A percentile compares a stretch with the other conserved stretches of the same genome.
These are phyloP conservation scores for Didymella arachidicola DNA, from an alignment of 2,329 filamentous ascomycete genomes.

Conservation along the genomic window DNA sequence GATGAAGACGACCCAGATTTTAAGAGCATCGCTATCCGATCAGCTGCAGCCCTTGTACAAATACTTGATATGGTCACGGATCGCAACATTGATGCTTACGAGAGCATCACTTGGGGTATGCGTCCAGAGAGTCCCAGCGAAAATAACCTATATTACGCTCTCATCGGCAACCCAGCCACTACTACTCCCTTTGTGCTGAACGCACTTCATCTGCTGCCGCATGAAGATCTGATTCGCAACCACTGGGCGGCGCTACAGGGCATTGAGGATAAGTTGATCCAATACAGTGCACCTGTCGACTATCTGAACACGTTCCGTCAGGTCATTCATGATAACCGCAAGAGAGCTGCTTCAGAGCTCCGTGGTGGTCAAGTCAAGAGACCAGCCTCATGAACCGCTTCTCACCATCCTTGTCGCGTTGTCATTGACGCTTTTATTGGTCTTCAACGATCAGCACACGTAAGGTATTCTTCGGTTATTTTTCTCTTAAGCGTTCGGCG, in stretches of 20 bases:
- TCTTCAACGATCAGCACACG: slow-evolving; percentile 1
- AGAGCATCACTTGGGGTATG: slow-evolving; percentile 39
- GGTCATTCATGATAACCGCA: slow-evolving; percentile 43
- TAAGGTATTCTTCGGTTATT: slow-evolving; percentile 11
- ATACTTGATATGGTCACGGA: slow-evolving; percentile 46
- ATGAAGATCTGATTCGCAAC: slow-evolving; percentile 42
- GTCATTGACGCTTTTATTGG: slow-evolving; percentile 2
- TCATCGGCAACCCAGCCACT: slow-evolving; percentile 36
- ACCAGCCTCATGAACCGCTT: slow-evolving; percentile 21
- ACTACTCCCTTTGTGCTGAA: slow-evolving; percentile 38
- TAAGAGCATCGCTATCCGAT: slow-evolving; percentile 34
- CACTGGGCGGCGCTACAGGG: slow-evolving; percentile 39
- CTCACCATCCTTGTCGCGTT: neutral
- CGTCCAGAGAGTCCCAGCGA: slow-evolving; percentile 36
- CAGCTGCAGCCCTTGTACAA: slow-evolving; percentile 41
- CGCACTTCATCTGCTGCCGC: slow-evolving; percentile 37
- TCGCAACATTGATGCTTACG: slow-evolving; percentile 46
- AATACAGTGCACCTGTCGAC: slow-evolving; percentile 31
- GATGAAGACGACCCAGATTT: slow-evolving; percentile 29
- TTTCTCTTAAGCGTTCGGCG: slow-evolving; percentile 21
- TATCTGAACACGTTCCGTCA: slow-evolving; percentile 40
- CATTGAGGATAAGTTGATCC: slow-evolving; percentile 39
- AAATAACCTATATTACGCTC: slow-evolving; percentile 44
- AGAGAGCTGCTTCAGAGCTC: slow-evolving; percentile 42
- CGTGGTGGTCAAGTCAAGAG: slow-evolving; percentile 44